Percentiles rank a stretch among this genome's conserved stretches.
phyloP scores from a whole-genome alignment of 1,284 basidiomycete species.

The Peniophora sp. region DNA sequence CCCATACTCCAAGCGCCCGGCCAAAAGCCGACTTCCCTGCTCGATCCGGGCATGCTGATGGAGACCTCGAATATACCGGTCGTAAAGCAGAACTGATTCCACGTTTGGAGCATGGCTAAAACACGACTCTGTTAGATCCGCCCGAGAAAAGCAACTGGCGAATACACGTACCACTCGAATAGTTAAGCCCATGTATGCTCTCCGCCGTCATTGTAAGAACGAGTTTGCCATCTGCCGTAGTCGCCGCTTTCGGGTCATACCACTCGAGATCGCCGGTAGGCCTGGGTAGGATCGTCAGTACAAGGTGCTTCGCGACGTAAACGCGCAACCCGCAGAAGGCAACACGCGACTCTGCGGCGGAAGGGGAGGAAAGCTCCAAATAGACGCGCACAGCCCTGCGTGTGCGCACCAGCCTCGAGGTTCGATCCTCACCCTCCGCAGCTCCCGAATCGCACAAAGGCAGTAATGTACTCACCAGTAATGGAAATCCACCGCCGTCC shows the following conservation, averaged over 20 bases:
- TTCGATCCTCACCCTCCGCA: neutral
- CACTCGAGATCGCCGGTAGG: conserved; percentile 81
- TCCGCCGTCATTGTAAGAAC: conserved; percentile 67
- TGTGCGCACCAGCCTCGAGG: too few relatives aligned
- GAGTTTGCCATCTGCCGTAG: conserved; percentile 64
- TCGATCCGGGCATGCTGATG: conserved; percentile 74
- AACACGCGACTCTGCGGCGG: too few relatives aligned
- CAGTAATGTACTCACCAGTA: conserved; percentile 53
- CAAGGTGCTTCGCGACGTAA: neutral
- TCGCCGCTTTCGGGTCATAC: conserved; percentile 71
- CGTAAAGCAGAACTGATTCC: conserved; percentile 95
- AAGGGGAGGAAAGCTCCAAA: too few relatives aligned
- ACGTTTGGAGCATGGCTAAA: conserved; percentile 66
- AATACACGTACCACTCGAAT: conserved; percentile 54
- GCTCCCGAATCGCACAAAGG: neutral
- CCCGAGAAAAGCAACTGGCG: neutral
- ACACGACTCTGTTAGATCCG: neutral
- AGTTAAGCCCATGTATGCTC: conserved; percentile 65
- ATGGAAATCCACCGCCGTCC: conserved; percentile 67
- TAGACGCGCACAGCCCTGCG: too few relatives aligned
- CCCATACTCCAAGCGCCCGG: conserved; percentile 44
- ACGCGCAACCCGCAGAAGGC: neutral
- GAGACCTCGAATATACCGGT: conserved; percentile 84
- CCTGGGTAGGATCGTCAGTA: conserved; percentile 33
- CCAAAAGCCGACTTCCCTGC: conserved; percentile 64